Evolutionary conservation across 768 basidiomycete genomes (phyloP), one percentile per base, ranked within the genome.

Genomic region (Suillus alpinus): DNA sequence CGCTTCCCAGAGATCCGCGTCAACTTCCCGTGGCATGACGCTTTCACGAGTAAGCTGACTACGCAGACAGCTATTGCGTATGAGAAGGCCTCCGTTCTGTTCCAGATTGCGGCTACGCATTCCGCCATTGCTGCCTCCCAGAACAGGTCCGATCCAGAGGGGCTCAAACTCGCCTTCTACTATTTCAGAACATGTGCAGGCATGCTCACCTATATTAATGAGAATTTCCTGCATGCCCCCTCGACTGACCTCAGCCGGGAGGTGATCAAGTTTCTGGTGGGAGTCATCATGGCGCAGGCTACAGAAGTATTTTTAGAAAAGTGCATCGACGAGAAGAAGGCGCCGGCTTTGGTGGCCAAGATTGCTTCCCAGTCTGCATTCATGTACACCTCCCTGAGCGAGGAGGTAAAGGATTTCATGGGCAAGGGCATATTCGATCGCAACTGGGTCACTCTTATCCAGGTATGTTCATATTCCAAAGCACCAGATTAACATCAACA

Each of bases 121-220:
- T 96, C 96, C 3, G 83, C 94, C 46, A 91, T 98, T 68, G 95
- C 95, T 12, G 74, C 90, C 0, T 83, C 90, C 0, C 92, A 95
- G 77, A 91, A 87, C 69, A 83, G 94, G 57, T 87, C 89, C 0
- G 91, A 94, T 58, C 92, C 94, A 1, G 94, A 98, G 73, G 95
- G 95, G 20, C 75, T 94, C 68, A 98, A 97, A 75, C 86, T 94
- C 37, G 86, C 96, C 0, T 99, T 97, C 78, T 86, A 93, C 76
- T 95, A 94, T 76, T 92, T 94, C 68, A 81, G 90, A 18, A 86
- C 91, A 12, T 88, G 91, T 44, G 93, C 95, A 2, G 97, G 97
- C 20, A 97, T 99, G 94, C 86, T 98, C 69, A 94, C 88, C 6
- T 99, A 98, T 73, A 95, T 99, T 80, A 98, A 98, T 77, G 97